These are phyloP conservation scores for Apiospora kogelbergensis DNA, from an alignment of 2,329 filamentous ascomycete species.

Conservation along the genomic window DNA sequence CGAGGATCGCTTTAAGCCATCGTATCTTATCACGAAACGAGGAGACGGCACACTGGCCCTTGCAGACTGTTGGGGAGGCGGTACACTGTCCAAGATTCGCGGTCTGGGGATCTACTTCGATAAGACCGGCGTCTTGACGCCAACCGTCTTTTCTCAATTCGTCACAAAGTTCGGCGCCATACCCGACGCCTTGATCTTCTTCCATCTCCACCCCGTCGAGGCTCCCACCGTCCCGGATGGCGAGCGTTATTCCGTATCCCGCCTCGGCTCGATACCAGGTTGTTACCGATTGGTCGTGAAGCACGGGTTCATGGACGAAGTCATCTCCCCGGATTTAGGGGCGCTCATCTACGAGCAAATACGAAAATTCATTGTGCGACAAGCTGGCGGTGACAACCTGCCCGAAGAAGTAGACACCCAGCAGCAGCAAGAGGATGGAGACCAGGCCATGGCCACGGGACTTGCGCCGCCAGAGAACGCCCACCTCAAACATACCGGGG, in stretches of 20 bases:
- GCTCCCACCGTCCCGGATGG: conserved; percentile 52
- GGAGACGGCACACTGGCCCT: conserved; percentile 30
- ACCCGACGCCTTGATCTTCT: conserved; percentile 71
- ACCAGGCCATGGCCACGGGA: conserved; percentile 15
- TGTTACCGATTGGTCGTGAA: conserved; percentile 70
- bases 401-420: conserved; percentile 12
- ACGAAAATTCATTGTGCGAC: conserved; percentile 45
- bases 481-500: conserved; percentile 15
- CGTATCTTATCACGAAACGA: conserved; percentile 31
- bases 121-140: conserved; percentile 66
- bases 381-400: conserved; percentile 20
- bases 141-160: conserved; percentile 71
- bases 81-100: conserved; percentile 45
- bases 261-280: conserved; percentile 50
- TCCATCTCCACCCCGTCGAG: conserved; percentile 67
- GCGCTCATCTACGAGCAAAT: conserved; percentile 60
- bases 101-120: conserved; percentile 77
- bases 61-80: conserved; percentile 40
- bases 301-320: conserved; percentile 72
- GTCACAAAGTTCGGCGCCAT: conserved; percentile 67
- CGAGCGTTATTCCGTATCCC: conserved; percentile 48
- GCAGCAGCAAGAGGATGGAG: background rate
- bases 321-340: conserved; percentile 65
- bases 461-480: conserved; percentile 10
- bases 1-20: conserved; percentile 56